Evolutionary conservation across 108 stramenopile genomes (phyloP).

Genomic region (Bacterosira constricta): DNA sequence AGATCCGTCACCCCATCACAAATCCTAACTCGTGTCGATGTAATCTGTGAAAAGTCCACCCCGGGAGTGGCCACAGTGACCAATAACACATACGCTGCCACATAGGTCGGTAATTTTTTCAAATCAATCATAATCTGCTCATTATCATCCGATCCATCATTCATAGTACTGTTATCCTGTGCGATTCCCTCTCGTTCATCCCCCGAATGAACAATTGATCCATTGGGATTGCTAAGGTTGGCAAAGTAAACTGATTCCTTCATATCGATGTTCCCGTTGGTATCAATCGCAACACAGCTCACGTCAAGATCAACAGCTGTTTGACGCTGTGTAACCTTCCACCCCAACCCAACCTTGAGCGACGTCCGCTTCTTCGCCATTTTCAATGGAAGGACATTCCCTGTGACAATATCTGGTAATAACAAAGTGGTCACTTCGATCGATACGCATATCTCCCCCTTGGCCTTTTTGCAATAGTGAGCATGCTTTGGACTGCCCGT

Average conservation of each 20-base stretch:
- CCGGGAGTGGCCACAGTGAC: constrained; percentile 53
- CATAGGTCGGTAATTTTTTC: constrained; percentile 27
- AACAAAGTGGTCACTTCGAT: constrained; percentile 6
- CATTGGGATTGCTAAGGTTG: constrained; percentile 55
- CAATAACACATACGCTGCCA: constrained; percentile 45
- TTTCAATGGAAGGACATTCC: constrained; percentile 18
- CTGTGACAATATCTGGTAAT: constrained; percentile 22
- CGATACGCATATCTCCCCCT: constrained; percentile 23
- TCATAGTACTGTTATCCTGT: too few relatives aligned
- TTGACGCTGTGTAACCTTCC: constrained; percentile 34
- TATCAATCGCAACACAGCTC: constrained; percentile 47
- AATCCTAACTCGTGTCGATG: constrained; percentile 42
- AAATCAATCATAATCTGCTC: constrained; percentile 48
- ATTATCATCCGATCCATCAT: constrained; percentile 30
- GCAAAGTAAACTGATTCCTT: constrained; percentile 55
- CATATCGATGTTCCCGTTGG: constrained; percentile 39
- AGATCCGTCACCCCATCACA: constrained; percentile 10
- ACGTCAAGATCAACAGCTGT: constrained; percentile 48
- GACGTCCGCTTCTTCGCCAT: constrained; percentile 17
- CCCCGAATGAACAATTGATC: constrained; percentile 46
- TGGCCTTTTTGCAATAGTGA: constrained; percentile 33
- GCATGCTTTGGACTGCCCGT: constrained; percentile 24
- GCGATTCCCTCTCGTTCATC: constrained; percentile 44
- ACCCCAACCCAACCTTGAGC: constrained; percentile 49
- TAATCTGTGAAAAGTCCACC: constrained; percentile 39